A percentile compares a stretch with the other conserved stretches of the same genome.
Conservation (phyloP, 495 filamentous ascomycete genomes). For the Tuber umbilicatum region DNA sequence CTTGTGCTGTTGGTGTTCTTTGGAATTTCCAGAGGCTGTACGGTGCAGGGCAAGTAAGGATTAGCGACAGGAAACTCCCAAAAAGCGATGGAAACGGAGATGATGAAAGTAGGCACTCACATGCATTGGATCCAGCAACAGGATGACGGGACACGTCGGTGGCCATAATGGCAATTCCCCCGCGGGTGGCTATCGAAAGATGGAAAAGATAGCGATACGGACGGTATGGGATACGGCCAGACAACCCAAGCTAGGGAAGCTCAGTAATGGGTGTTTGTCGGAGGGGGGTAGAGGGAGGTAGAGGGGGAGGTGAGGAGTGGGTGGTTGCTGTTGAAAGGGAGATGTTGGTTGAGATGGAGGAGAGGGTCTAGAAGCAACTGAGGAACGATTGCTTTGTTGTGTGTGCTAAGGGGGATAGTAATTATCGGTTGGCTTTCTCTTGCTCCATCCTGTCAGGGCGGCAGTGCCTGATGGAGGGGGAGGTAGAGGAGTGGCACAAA, state of each 20-base stretch:
- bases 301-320: not conserved
- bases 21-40: constrained; percentile 4
- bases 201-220: not conserved
- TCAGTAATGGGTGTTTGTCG: not conserved
- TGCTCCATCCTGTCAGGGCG: not conserved
- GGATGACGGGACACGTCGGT: constrained; percentile 33
- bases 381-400: not conserved
- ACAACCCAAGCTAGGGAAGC: not conserved
- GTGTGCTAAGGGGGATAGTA: not conserved
- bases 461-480: not conserved
- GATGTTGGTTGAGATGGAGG: not conserved
- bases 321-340: not conserved
- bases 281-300: not conserved
- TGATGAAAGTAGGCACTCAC: constrained; percentile 10
- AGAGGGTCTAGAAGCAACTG: not conserved
- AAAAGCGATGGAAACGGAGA: not conserved
- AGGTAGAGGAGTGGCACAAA: not conserved
- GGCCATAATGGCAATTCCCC: constrained; percentile 21
- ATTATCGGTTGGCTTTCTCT: not conserved
- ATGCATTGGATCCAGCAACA: constrained; percentile 5
- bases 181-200: not conserved
- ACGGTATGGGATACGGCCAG: not conserved
- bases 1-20: constrained; percentile 45
- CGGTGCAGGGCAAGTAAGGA: not conserved
- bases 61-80: not conserved